A percentile compares a stretch with the other conserved stretches of the same genome.
phyloP scores from a whole-genome alignment of 2,329 filamentous ascomycete species.

The Hypoxylon sp. region DNA sequence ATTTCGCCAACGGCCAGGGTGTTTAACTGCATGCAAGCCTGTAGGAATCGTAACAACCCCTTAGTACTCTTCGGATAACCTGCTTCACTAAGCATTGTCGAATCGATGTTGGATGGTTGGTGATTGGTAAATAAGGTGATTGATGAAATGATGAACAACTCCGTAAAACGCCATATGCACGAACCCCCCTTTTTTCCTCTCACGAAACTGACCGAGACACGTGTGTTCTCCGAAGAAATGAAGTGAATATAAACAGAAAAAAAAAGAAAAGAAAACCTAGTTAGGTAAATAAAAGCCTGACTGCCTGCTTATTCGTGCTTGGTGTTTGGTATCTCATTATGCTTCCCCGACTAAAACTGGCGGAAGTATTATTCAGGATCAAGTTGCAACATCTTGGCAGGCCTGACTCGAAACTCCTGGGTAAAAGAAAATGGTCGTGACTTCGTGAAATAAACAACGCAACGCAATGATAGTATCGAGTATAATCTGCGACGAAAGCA shows the following conservation, averaged over 20 bases:
- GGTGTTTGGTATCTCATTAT: slow-evolving; percentile 34
- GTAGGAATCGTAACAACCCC: too few species aligned
- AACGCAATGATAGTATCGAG: slow-evolving; percentile 5
- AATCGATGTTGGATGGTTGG: too few species aligned
- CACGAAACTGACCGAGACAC: slow-evolving; percentile 4
- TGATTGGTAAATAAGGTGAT: too few species aligned
- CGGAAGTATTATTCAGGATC: slow-evolving; percentile 31
- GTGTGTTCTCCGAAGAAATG: slow-evolving; percentile 10
- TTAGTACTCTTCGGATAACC: not conserved
- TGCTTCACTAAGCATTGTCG: not conserved
- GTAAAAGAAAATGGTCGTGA: slow-evolving; percentile 37
- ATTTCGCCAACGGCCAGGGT: too few species aligned
- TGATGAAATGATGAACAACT: slow-evolving; percentile 13
- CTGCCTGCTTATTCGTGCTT: slow-evolving; percentile 31
- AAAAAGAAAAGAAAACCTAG: slow-evolving; percentile 20
- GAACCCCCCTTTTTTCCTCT: slow-evolving; percentile 8
- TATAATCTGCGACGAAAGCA: slow-evolving; percentile 1
- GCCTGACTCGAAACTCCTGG: slow-evolving; percentile 32
- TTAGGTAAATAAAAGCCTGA: slow-evolving; percentile 1
- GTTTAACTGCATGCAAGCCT: too few species aligned
- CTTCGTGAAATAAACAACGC: slow-evolving; percentile 35
- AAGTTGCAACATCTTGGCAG: slow-evolving; percentile 10
- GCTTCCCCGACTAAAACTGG: slow-evolving; percentile 15
- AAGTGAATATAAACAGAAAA: slow-evolving; percentile 18
- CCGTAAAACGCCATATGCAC: slow-evolving; percentile 23